phyloP scores from a whole-genome alignment of 306 rosid species.

The Trifolium fragiferum region DNA sequence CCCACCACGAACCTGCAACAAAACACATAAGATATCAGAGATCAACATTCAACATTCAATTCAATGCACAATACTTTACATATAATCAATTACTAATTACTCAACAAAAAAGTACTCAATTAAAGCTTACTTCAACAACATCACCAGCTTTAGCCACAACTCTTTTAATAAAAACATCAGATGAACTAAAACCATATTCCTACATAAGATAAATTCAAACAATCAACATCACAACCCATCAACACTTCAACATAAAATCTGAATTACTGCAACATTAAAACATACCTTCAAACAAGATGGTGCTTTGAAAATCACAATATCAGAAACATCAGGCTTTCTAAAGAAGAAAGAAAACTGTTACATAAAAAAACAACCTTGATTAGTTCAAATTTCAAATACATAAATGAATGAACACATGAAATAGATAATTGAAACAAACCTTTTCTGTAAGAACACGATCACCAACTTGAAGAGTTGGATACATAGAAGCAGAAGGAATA shows the following conservation, averaged over 20 bases:
- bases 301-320: constrained; percentile 86
- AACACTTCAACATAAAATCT: constrained; percentile 1
- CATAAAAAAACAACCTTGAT: constrained; percentile 26
- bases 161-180: constrained; percentile 85
- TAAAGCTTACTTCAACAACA: constrained; percentile 65
- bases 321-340: constrained; percentile 89
- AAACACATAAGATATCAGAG: constrained; percentile 36
- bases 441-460: constrained; percentile 94
- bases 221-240: constrained; percentile 13
- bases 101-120: background rate
- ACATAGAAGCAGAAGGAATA: constrained; percentile 92
- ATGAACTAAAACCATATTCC: constrained; percentile 68
- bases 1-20: constrained; percentile 71
- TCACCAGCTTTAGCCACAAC: constrained; percentile 97
- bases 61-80: background rate
- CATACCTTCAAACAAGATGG: constrained; percentile 81
- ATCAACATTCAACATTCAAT: too few species aligned
- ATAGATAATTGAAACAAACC: constrained; percentile 52
- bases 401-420: background rate
- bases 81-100: background rate
- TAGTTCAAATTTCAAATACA: constrained; percentile 1
- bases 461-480: constrained; percentile 87
- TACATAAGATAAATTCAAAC: constrained; percentile 43
- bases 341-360: constrained; percentile 84
- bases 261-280: background rate